A percentile compares a stretch with the other conserved stretches of the same genome.
Evolutionary conservation across 1,284 basidiomycete species (phyloP).

Genomic region (Boletus nobilissimus): DNA sequence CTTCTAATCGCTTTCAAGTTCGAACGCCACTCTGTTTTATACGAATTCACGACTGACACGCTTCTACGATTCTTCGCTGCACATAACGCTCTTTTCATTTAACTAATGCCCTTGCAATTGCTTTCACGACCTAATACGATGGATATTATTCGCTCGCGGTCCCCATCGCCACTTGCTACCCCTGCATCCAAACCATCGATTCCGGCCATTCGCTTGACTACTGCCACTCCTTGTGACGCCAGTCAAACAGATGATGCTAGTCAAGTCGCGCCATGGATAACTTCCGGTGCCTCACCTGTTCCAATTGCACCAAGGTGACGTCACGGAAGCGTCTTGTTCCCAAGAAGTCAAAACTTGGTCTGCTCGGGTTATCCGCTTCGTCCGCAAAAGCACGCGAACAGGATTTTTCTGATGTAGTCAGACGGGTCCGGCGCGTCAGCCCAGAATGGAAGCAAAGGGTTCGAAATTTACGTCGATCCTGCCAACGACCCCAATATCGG

Average conservation of each 20-base stretch:
- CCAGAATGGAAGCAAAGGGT: slow-evolving; percentile 60
- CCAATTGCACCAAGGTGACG: slow-evolving; percentile 47
- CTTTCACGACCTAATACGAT: slow-evolving; percentile 44
- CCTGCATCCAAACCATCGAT: slow-evolving; percentile 48
- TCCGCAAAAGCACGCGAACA: slow-evolving; percentile 51
- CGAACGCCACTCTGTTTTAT: slow-evolving; percentile 31
- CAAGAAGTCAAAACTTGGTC: slow-evolving; percentile 74
- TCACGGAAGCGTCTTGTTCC: slow-evolving; percentile 71
- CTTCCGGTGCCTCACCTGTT: slow-evolving; percentile 42
- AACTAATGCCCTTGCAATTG: slow-evolving; percentile 46
- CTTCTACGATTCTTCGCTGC: slow-evolving; percentile 30
- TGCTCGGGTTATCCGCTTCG: slow-evolving; percentile 54
- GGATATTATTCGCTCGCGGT: slow-evolving; percentile 39
- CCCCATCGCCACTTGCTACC: slow-evolving; percentile 46
- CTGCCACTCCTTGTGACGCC: slow-evolving; percentile 69
- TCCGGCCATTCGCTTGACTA: slow-evolving; percentile 74
- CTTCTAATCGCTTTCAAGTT: slow-evolving; percentile 33
- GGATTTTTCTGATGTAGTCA: slow-evolving; percentile 70
- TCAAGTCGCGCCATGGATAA: slow-evolving; percentile 49
- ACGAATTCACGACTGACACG: slow-evolving; percentile 41
- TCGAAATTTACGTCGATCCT: slow-evolving; percentile 81
- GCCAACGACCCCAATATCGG: slow-evolving; percentile 70
- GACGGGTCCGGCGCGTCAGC: slow-evolving; percentile 58
- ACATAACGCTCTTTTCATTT: slow-evolving; percentile 40
- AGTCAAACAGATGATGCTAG: slow-evolving; percentile 54